Evolutionary conservation across 1,284 basidiomycete species (phyloP), one percentile per base, ranked within the genome.

Genomic region (Trichosporon faecale): DNA sequence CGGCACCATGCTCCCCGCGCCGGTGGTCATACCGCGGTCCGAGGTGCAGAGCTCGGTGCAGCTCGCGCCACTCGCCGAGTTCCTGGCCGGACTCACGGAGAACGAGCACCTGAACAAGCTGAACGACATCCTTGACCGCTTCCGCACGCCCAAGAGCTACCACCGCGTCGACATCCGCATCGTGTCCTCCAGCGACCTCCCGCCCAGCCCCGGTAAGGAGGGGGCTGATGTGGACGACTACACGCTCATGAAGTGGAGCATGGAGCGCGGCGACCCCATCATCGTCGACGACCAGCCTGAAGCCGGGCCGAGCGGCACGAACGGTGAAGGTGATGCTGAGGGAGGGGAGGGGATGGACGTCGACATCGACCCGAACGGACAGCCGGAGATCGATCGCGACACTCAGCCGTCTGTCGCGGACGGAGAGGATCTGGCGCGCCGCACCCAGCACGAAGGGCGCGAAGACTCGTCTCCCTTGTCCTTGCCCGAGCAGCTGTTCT

Each of bases 151-250:
- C 6, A 73, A 70, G 55, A 76, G 75, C 44, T 80, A 80, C 68
- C 79, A 80, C 66, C 67, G 78, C 6, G 66, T 79, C 31, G 79
- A 80, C 70, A 72, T 77, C 8, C 68, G 80, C 23, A 31, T 77
- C 12, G 72, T 79, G 11, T 69, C 72, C 18, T 77, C 75, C 66
- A 75, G 74, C 3, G 78, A 79, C 65, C 61, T 82, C 12, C 78
- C 78, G 9, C 72, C 72, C 3, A 65, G 63, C 3, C 65, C 66
- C 11, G 14, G 65, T 27, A 23, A 16, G 12, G 52, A 60, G 16
- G 31, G 3, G 1, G 40, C 40, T n/a, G 64, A 65, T 3, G 44
- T 25, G 3, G 66, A 69, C 21, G 29, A 66, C 44, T 66, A 65
- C n/a, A 18, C 49, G 12, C n/a, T 35, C 23, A 55, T 44, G 55